Evolutionary conservation across 225 moss, liverwort and hornwort genomes (phyloP).

Genomic region (Asterella californica): DNA sequence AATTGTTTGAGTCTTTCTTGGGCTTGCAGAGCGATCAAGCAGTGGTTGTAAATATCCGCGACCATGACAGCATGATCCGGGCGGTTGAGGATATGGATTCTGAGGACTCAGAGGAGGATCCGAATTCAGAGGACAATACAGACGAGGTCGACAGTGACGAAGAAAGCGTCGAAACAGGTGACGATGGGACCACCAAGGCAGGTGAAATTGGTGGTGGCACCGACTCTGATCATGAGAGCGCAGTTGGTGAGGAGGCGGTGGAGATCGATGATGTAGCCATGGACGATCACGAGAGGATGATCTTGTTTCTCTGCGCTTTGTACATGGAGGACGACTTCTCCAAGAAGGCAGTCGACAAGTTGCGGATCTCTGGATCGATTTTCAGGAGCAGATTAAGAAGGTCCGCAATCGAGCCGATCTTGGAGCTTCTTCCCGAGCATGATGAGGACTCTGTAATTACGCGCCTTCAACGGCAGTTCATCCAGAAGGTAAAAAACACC

Average conservation of each 20-base stretch:
- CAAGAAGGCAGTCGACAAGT: constrained; percentile 3
- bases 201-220: background rate
- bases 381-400: constrained; percentile 6
- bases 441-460: constrained; percentile 15
- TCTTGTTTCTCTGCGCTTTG: constrained; percentile 7
- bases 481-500: constrained; percentile 21
- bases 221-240: too few relatives aligned
- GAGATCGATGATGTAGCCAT: constrained; percentile 10
- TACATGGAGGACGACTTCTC: constrained; percentile 19
- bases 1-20: background rate
- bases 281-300: constrained; percentile 13
- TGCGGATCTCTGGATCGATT: constrained; percentile 4
- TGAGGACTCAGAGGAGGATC: background rate
- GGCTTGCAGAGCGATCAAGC: constrained; percentile 10
- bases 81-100: constrained; percentile 7
- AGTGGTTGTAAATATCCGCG: background rate
- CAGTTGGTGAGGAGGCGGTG: background rate
- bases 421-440: constrained; percentile 18
- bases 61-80: constrained; percentile 2
- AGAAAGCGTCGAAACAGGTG: background rate
- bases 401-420: constrained; percentile 14
- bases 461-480: background rate
- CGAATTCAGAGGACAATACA: background rate
- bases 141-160: background rate
- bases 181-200: background rate